phyloP scores from a whole-genome alignment of 2,329 filamentous ascomycete genomes.

The Tricladium varicosporioides region DNA sequence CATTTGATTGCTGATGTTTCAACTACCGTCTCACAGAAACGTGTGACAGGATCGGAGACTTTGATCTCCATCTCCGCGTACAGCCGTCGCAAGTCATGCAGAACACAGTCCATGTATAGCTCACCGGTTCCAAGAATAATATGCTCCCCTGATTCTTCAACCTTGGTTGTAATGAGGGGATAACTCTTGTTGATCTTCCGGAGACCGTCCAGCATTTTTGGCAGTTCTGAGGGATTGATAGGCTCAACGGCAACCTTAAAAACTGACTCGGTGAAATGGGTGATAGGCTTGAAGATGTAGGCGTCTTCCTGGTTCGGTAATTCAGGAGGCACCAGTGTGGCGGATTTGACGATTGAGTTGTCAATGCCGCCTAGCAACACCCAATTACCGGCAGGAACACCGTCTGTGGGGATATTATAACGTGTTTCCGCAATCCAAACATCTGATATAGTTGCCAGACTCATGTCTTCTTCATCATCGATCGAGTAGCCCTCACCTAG shows the following conservation, averaged over 20 bases:
- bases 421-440: conserved; percentile 90
- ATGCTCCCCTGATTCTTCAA: conserved; percentile 97
- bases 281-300: conserved; percentile 90
- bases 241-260: conserved; percentile 98
- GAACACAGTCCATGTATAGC: conserved; percentile 98
- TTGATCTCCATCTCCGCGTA: conserved; percentile 99
- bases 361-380: conserved; percentile 91
- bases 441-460: conserved; percentile 75
- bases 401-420: conserved; percentile 89
- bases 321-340: conserved; percentile 79
- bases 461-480: conserved; percentile 98
- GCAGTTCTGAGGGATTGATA: conserved; percentile 94
- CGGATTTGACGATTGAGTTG: conserved; percentile 97
- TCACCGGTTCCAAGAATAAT: conserved; percentile 93
- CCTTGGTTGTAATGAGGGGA: conserved; percentile 91
- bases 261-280: conserved; percentile 95
- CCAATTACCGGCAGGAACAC: conserved; percentile 90
- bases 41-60: conserved; percentile 93
- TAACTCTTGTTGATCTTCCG: conserved; percentile 98
- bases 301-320: conserved; percentile 86
- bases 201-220: conserved; percentile 97
- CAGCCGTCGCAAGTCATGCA: conserved; percentile 88
- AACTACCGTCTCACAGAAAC: conserved; percentile 97
- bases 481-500: conserved; percentile 94
- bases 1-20: conserved; percentile 98